These are phyloP conservation scores for Citrus mangshanensis DNA, from an alignment of 345 rosid genomes.

Conservation along the genomic window DNA sequence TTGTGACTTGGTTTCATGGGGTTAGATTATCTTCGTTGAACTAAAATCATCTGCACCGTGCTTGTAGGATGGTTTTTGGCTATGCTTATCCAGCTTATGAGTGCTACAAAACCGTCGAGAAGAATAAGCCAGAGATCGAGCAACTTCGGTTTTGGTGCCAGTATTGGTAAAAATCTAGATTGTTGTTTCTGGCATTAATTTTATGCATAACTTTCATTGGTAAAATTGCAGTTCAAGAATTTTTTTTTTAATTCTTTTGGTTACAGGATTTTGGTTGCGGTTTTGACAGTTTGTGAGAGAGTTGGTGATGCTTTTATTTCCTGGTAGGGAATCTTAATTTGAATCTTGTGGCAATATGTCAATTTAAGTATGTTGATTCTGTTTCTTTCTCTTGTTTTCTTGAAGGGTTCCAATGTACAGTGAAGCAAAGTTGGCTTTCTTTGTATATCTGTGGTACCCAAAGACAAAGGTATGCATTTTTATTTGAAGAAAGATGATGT, in stretches of 20 bases:
- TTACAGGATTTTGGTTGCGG: conserved; percentile 66
- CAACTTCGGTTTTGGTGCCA: conserved; percentile 69
- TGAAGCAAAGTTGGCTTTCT: conserved; percentile 66
- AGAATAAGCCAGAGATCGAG: conserved; percentile 57
- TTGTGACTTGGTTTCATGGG: background rate
- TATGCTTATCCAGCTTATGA: conserved; percentile 69
- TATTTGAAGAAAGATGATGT: background rate
- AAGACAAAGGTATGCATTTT: conserved; percentile 44
- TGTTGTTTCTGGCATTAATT: background rate
- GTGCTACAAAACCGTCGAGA: conserved; percentile 60
- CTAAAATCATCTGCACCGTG: conserved; percentile 1
- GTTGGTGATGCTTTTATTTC: conserved; percentile 60
- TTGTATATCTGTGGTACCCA: conserved; percentile 65
- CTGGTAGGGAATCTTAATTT: conserved; percentile 37
- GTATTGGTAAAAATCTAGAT: conserved; percentile 38
- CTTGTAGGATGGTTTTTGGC: conserved; percentile 49
- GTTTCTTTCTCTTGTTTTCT: conserved; percentile 13
- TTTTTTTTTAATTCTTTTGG: background rate
- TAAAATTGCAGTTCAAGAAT: background rate
- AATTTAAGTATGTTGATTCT: background rate
- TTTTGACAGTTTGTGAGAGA: conserved; percentile 60
- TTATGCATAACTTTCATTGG: background rate
- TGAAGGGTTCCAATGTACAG: conserved; percentile 73
- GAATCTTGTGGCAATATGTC: background rate
- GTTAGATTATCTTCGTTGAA: background rate